A percentile compares a stretch with the other conserved stretches of the same genome.
These are phyloP conservation scores for Trypanosoma boissoni DNA, from an alignment of 208 protist genomes.

Conservation along the genomic window DNA sequence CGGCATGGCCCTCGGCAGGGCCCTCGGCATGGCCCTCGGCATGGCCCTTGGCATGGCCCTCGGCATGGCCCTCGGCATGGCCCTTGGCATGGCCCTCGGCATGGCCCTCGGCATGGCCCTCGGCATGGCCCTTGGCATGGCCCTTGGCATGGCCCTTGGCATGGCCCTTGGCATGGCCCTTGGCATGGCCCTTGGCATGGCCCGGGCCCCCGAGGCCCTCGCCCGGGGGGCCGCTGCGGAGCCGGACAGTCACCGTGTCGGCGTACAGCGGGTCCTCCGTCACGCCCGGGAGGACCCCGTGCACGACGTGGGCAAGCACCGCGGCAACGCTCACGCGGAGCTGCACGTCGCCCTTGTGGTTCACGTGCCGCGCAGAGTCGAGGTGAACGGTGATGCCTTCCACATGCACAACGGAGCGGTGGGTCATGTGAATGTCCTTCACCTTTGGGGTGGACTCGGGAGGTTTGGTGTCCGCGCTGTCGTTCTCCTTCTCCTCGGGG, in stretches of 20 bases:
- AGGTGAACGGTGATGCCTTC: slow-evolving; percentile 33
- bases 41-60: not conserved
- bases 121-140: not conserved
- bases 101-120: not conserved
- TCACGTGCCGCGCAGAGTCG: slow-evolving; percentile 42
- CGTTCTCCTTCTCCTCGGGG: not conserved
- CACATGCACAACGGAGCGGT: slow-evolving; percentile 37
- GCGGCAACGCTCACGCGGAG: slow-evolving; percentile 35
- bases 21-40: not conserved
- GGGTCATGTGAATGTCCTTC: not conserved
- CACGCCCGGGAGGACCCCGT: slow-evolving; percentile 55
- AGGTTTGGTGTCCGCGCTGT: not conserved
- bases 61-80: not conserved
- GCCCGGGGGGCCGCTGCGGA: slow-evolving; percentile 5
- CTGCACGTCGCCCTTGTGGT: slow-evolving; percentile 42
- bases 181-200: not conserved
- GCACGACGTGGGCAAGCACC: slow-evolving; percentile 32
- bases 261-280: slow-evolving; percentile 30
- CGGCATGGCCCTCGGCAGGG: not conserved
- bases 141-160: slow-evolving; percentile 3
- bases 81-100: not conserved
- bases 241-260: slow-evolving; percentile 40
- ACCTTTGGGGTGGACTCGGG: not conserved
- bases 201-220: not conserved
- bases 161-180: too few relatives aligned